These are phyloP conservation scores for Trebouxia sp. DNA, from an alignment of 139 green algal species.

Conservation along the genomic window DNA sequence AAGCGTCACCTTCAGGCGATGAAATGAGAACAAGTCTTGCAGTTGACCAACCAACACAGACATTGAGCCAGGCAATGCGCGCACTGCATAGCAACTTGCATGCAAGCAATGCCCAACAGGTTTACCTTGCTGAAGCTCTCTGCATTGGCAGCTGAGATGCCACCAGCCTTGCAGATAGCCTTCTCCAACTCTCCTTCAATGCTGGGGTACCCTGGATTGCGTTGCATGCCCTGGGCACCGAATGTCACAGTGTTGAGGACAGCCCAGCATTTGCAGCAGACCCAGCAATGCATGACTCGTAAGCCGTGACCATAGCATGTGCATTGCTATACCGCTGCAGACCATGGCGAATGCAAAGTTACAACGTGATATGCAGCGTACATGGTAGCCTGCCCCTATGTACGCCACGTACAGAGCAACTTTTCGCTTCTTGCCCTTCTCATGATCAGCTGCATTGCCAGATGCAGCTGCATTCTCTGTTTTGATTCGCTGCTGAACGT, in stretches of 20 bases:
- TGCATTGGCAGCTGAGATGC: slow-evolving; percentile 73
- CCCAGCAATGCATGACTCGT: neutral
- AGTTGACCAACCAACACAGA: neutral
- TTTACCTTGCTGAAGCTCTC: slow-evolving; percentile 71
- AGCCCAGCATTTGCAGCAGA: neutral
- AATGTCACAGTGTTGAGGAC: no score
- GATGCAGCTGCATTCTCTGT: no score
- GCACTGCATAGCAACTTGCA: neutral
- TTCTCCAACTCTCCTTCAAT: slow-evolving; percentile 85
- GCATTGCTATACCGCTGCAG: neutral
- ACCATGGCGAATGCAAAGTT: neutral
- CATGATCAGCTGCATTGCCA: neutral
- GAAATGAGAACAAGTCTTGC: neutral
- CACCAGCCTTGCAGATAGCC: slow-evolving; percentile 72
- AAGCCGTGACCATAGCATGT: no score
- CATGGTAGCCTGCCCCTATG: slow-evolving; percentile 73
- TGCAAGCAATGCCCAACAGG: neutral
- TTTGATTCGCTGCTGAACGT: no score
- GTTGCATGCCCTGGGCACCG: slow-evolving; percentile 95
- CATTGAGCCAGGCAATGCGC: neutral
- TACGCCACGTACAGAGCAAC: slow-evolving; percentile 82
- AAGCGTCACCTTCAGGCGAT: neutral
- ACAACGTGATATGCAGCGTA: slow-evolving; percentile 15
- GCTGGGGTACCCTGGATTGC: slow-evolving; percentile 78
- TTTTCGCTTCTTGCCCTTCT: slow-evolving; percentile 70